Conservation (phyloP, 192 early-diverging fungal genomes). For the Thamnidium elegans region DNA sequence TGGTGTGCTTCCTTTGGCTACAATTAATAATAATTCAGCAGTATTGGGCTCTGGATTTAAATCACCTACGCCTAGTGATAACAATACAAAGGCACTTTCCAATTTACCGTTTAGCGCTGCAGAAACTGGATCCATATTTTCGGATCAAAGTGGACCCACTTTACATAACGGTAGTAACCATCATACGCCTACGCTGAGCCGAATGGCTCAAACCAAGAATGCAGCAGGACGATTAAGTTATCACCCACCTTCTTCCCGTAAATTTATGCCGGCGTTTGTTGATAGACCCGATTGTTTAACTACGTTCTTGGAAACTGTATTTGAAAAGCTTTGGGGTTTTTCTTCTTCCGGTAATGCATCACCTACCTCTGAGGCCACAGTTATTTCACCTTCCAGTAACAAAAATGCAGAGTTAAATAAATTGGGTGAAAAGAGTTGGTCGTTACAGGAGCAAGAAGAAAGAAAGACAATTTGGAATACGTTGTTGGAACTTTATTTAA, state of each 20-base stretch:
- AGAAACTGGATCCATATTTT: constrained; percentile 11
- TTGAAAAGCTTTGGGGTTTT: constrained; percentile 69
- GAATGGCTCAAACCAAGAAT: neutral
- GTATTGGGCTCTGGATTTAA: constrained; percentile 2
- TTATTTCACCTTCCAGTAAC: neutral
- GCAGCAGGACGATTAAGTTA: constrained; percentile 26
- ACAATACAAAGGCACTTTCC: constrained; percentile 28
- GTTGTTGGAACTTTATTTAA: constrained; percentile 82
- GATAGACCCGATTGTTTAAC: constrained; percentile 77
- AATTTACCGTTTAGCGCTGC: constrained; percentile 35
- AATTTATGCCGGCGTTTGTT: constrained; percentile 89
- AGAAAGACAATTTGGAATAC: constrained; percentile 86
- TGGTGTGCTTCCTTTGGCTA: constrained; percentile 30
- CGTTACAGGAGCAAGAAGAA: constrained; percentile 52
- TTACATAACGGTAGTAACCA: neutral
- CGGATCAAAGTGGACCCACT: neutral
- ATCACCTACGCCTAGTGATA: constrained; percentile 21
- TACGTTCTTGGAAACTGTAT: constrained; percentile 81
- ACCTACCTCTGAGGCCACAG: constrained; percentile 1
- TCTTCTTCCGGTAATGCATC: constrained; percentile 11
- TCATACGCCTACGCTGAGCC: neutral
- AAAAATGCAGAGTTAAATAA: neutral
- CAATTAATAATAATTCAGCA: neutral
- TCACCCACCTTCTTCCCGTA: constrained; percentile 51
- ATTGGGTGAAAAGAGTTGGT: neutral